Base-by-base conservation (phyloP, 495 filamentous ascomycete genomes). In the Talaromyces proteolyticus region DNA sequence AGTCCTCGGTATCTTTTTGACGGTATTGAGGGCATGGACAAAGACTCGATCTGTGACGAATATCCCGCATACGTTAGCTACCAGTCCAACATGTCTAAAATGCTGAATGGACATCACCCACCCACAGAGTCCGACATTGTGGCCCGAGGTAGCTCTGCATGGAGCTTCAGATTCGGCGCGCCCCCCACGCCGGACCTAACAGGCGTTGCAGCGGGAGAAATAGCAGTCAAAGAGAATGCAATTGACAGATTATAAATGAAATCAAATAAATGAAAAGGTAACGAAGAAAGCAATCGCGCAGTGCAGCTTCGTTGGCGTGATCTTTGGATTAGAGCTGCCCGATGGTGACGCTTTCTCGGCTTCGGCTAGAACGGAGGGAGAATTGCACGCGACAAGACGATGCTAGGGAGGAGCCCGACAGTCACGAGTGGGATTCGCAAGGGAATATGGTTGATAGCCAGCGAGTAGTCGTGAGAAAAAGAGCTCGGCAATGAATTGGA, bases 11-110 rank as follows among this genome's bases (percentile, higher is more conserved):
- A 98, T 95, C 59, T 93, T 93, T 68, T 95, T 95, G 55, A 97
- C 93, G 22, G 92, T 97, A 69, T 95, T 95, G 63, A 98, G 83
- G 51, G 93, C 93, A 80, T 98, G 92, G 66, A 92, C 91, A 71
- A 98, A 98, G 65, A 98, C 93, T 61, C 93, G 84, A 73, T 98
- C 93, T 96, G 36, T 24, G 18, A 14, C 3, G 12, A 22, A 36
- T 36, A 14, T 14, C 60, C 42, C 48, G 29, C 21, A 40, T 37
- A 43, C 4, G 16, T 42, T 5, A 16, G 42, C 44, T 40, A 51
- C 6, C 50, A n/a, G 21, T 42, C n/a, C 3, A 11, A 23, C 18
- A 38, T 37, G 22, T 21, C 17, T 21, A 25, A 38, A 18, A 49
- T 38, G 7, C 2, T 6, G 16, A 36, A n/a, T 17, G 50, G 21